These are phyloP conservation scores for Aspergillus coremiiformis DNA, from an alignment of 495 filamentous ascomycete species.

Conservation along the genomic window DNA sequence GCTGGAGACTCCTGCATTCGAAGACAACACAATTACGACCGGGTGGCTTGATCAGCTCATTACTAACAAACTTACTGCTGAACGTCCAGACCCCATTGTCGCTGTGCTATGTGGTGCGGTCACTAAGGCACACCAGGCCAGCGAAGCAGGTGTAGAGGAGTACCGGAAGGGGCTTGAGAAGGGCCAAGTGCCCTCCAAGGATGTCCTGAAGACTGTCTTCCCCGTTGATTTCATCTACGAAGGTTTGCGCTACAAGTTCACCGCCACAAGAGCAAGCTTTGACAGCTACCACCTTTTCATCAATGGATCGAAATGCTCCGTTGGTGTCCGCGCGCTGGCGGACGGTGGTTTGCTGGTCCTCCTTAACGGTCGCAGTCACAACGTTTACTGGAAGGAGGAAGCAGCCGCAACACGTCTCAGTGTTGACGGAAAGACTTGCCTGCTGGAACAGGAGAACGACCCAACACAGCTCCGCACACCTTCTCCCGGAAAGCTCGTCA, in stretches of 20 bases:
- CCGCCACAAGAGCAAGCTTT: slow-evolving; percentile 81
- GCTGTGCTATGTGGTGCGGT: slow-evolving; percentile 92
- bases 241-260: slow-evolving; percentile 93
- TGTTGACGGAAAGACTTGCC: slow-evolving; percentile 94
- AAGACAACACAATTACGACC: slow-evolving; percentile 98
- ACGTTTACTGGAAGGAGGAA: slow-evolving; percentile 99
- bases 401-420: slow-evolving; percentile 90
- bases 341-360: slow-evolving; percentile 94
- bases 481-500: slow-evolving; percentile 95
- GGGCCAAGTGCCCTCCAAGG: slow-evolving; percentile 92
- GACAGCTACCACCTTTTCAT: slow-evolving; percentile 99
- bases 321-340: slow-evolving; percentile 85
- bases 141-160: slow-evolving; percentile 77
- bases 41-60: slow-evolving; percentile 99
- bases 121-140: slow-evolving; percentile 88
- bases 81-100: slow-evolving; percentile 85
- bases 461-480: slow-evolving; percentile 94
- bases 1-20: slow-evolving; percentile 95
- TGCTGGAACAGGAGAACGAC: slow-evolving; percentile 98
- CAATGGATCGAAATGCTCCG: slow-evolving; percentile 93
- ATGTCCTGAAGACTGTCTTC: slow-evolving; percentile 96
- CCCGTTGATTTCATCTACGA: slow-evolving; percentile 99
- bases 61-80: slow-evolving; percentile 92
- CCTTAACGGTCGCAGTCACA: slow-evolving; percentile 86
- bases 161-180: slow-evolving; percentile 89